These are phyloP conservation scores for Evernia prunastri DNA, from an alignment of 495 filamentous ascomycete species.

Conservation along the genomic window DNA sequence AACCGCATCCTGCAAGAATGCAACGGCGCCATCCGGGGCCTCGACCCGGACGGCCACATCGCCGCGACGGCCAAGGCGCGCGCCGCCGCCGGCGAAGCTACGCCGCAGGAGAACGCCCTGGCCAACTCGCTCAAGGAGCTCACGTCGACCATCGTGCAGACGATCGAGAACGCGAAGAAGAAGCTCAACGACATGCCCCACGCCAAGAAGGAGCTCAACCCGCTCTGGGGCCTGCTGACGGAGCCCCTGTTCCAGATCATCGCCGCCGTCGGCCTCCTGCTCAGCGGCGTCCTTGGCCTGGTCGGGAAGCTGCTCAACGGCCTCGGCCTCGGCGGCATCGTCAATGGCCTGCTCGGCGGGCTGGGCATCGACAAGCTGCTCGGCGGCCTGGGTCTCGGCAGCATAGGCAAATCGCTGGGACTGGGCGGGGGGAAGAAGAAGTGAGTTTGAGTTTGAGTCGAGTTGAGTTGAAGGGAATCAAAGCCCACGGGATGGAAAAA, in stretches of 20 bases:
- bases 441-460: too few species aligned
- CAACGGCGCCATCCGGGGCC: slow-evolving; percentile 82
- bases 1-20: slow-evolving; percentile 75
- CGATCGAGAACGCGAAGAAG: slow-evolving; percentile 81
- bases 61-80: slow-evolving; percentile 80
- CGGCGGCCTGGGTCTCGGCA: slow-evolving; percentile 62
- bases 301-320: slow-evolving; percentile 75
- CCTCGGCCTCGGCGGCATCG: slow-evolving; percentile 74
- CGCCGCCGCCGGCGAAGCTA: slow-evolving; percentile 71
- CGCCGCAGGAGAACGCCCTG: slow-evolving; percentile 77
- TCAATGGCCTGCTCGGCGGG: slow-evolving; percentile 72
- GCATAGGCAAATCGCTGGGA: slow-evolving; percentile 49
- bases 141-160: slow-evolving; percentile 55
- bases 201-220: slow-evolving; percentile 89
- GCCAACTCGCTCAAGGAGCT: slow-evolving; percentile 78
- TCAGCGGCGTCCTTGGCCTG: slow-evolving; percentile 74
- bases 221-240: slow-evolving; percentile 73
- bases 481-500: too few species aligned
- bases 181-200: slow-evolving; percentile 86
- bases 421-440: slow-evolving; percentile 43
- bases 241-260: slow-evolving; percentile 90
- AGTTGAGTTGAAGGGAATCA: too few species aligned
- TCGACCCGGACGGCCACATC: slow-evolving; percentile 84
- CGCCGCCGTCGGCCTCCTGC: slow-evolving; percentile 77
- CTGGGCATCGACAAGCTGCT: slow-evolving; percentile 75